These are phyloP conservation scores for Pythium vanterpoolii DNA, from an alignment of 352 stramenopile species.

Conservation along the genomic window DNA sequence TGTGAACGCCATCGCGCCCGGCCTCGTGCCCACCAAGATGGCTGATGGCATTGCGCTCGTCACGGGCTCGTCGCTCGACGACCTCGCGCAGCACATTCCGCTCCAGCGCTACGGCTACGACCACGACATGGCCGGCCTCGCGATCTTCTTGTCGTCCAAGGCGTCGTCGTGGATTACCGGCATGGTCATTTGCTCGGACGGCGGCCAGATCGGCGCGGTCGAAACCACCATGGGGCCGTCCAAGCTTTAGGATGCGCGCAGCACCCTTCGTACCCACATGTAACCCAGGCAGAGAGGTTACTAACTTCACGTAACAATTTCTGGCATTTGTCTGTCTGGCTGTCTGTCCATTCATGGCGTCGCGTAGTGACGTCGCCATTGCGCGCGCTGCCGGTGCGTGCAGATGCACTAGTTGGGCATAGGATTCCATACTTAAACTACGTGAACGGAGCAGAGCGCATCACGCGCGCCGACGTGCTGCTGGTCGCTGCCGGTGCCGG, in stretches of 20 bases:
- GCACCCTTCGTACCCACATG: background rate
- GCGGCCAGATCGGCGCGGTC: conserved; percentile 60
- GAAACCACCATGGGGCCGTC: conserved; percentile 39
- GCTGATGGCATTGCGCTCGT: conserved; percentile 64
- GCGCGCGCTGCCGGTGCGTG: conserved; percentile 14
- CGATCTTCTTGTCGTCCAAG: conserved; percentile 89
- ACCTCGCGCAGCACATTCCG: conserved; percentile 73
- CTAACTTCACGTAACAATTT: conserved; percentile 8
- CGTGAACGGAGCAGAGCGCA: conserved; percentile 36
- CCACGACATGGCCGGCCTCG: conserved; percentile 92
- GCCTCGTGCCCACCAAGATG: conserved; percentile 91
- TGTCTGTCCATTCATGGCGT: conserved; percentile 4
- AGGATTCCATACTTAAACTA: background rate
- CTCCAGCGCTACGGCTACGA: conserved; percentile 77
- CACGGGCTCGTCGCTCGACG: conserved; percentile 41
- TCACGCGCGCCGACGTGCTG: conserved; percentile 79
- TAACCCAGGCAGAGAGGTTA: conserved; percentile 5
- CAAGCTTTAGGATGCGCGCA: conserved; percentile 27
- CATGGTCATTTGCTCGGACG: conserved; percentile 90
- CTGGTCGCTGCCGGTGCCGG: conserved; percentile 86
- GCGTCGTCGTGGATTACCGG: conserved; percentile 92
- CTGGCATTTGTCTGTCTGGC: too few species aligned
- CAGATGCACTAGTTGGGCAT: background rate
- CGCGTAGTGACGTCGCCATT: background rate
- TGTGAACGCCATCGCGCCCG: conserved; percentile 94